Percentiles rank a stretch among this genome's conserved stretches.
These are phyloP conservation scores for Pythium insidiosum DNA, from an alignment of 352 stramenopile genomes.

Conservation along the genomic window DNA sequence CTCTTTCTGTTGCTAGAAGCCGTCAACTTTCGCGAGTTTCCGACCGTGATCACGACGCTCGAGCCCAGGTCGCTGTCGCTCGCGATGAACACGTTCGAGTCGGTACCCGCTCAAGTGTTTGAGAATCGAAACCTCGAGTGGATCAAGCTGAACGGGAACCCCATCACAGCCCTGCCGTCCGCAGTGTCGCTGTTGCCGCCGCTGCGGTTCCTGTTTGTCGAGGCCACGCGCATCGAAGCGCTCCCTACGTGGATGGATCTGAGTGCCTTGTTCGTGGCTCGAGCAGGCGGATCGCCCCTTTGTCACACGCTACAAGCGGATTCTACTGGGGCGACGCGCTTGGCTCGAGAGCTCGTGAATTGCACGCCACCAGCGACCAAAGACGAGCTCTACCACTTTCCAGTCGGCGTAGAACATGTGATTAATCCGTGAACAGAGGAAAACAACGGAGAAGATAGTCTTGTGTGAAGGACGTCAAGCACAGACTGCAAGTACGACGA, in stretches of 20 bases:
- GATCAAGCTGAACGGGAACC: background rate
- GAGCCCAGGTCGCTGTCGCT: background rate
- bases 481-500: too few species aligned
- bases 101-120: background rate
- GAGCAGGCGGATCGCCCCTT: background rate
- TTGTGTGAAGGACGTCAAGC: too few species aligned
- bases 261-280: background rate
- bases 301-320: too few species aligned
- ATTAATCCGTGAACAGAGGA: too few species aligned
- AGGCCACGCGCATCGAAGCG: background rate
- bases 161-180: background rate
- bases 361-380: too few species aligned
- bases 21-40: background rate
- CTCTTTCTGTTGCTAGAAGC: background rate
- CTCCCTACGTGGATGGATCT: background rate
- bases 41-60: background rate
- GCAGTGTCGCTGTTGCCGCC: background rate
- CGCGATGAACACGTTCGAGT: background rate
- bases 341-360: too few species aligned
- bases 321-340: too few species aligned
- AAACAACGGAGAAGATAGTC: too few species aligned
- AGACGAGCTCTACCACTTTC: too few species aligned
- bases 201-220: background rate
- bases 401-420: too few species aligned
- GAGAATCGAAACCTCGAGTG: background rate